phyloP scores from a whole-genome alignment of 2,329 filamentous ascomycete species.

The Botrytis hyacinthi region DNA sequence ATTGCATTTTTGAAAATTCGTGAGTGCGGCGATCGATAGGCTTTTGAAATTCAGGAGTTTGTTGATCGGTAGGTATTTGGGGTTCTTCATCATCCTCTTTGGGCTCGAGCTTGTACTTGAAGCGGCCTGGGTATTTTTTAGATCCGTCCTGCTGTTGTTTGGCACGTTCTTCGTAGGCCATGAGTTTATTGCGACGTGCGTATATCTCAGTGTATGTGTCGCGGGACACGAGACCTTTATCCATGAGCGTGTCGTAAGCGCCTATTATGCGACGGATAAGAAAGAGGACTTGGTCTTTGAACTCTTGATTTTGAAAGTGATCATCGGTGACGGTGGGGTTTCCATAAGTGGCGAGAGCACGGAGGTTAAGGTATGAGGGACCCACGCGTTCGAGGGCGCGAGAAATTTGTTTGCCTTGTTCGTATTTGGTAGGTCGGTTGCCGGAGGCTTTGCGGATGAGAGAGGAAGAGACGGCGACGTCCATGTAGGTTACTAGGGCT shows the following conservation, averaged over 20 bases:
- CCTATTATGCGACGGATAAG: slow-evolving; percentile 38
- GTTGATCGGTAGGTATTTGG: slow-evolving; percentile 26
- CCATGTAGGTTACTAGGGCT: slow-evolving; percentile 55
- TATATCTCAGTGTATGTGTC: slow-evolving; percentile 32
- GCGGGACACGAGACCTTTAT: slow-evolving; percentile 31
- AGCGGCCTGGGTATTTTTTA: neutral
- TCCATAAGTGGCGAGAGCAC: slow-evolving; percentile 30
- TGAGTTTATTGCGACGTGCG: slow-evolving; percentile 37
- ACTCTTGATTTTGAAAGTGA: neutral
- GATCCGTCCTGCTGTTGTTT: neutral
- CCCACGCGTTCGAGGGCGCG: slow-evolving; percentile 49
- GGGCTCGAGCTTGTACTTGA: neutral
- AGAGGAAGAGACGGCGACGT: slow-evolving; percentile 46
- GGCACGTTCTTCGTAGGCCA: slow-evolving; percentile 35
- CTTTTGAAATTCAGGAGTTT: slow-evolving; percentile 14
- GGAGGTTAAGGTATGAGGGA: slow-evolving; percentile 34
- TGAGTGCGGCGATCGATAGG: slow-evolving; percentile 29
- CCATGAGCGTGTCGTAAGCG: slow-evolving; percentile 38
- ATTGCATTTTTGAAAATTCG: slow-evolving; percentile 12
- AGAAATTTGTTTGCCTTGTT: slow-evolving; percentile 48
- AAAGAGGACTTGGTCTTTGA: slow-evolving; percentile 19
- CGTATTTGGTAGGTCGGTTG: slow-evolving; percentile 34
- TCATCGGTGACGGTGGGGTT: slow-evolving; percentile 18
- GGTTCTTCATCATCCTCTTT: slow-evolving; percentile 2
- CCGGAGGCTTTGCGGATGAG: slow-evolving; percentile 40